phyloP scores from a whole-genome alignment of 1,139 yeast genomes.

The Geotrichum citri-aurantii region DNA sequence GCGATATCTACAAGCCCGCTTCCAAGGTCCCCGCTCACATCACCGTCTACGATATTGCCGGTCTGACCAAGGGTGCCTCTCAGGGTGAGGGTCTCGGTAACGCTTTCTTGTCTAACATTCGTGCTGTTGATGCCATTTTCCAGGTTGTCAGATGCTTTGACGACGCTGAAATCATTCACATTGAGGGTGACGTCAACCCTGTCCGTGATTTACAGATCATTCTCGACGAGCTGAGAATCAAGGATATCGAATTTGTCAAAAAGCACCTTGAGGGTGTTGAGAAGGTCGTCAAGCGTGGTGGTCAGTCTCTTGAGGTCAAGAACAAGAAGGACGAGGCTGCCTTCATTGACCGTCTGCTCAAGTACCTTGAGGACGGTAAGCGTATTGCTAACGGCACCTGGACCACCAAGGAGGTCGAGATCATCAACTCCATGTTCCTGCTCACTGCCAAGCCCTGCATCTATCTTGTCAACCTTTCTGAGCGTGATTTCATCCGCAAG shows the following conservation, averaged over 20 bases:
- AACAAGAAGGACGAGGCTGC: constrained; percentile 89
- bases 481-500: constrained; percentile 91
- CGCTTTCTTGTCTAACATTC: constrained; percentile 92
- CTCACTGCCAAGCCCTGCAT: constrained; percentile 95
- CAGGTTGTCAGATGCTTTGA: constrained; percentile 98
- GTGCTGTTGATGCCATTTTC: constrained; percentile 97
- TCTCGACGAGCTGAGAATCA: constrained; percentile 84
- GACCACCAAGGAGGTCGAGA: constrained; percentile 85
- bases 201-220: constrained; percentile 91
- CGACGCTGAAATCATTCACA: constrained; percentile 96
- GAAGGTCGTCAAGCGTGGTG: constrained; percentile 81
- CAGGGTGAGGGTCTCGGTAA: constrained; percentile 98
- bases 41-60: constrained; percentile 96
- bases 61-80: constrained; percentile 95
- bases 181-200: constrained; percentile 97
- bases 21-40: constrained; percentile 88
- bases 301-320: constrained; percentile 92
- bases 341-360: constrained; percentile 70
- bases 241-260: constrained; percentile 91
- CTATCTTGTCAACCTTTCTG: constrained; percentile 89
- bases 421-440: constrained; percentile 72
- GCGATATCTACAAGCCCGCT: constrained; percentile 71
- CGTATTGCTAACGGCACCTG: constrained; percentile 89
- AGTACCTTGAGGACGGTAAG: constrained; percentile 71
- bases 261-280: constrained; percentile 85